Evolutionary conservation across 257 asterid genomes (phyloP).

Genomic region (Forsythia viridissima): DNA sequence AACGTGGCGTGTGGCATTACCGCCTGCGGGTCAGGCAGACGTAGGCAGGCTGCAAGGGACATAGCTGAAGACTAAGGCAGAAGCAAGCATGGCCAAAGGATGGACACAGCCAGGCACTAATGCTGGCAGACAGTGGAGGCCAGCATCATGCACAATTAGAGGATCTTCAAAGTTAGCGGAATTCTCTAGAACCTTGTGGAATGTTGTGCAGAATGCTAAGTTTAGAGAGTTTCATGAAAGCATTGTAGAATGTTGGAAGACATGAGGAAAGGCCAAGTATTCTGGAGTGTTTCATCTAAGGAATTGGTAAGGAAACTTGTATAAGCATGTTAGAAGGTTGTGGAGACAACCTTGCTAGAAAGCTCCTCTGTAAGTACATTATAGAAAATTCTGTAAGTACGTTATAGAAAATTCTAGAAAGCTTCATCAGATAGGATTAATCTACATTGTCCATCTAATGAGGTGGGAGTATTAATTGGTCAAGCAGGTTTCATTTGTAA

Average conservation of each 20-base stretch:
- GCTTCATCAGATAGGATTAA: background rate
- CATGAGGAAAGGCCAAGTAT: background rate
- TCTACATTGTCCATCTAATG: background rate
- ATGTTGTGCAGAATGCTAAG: background rate
- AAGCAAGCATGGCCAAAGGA: background rate
- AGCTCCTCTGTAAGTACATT: background rate
- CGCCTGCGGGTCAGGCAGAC: background rate
- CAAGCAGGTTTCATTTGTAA: background rate
- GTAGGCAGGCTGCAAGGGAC: background rate
- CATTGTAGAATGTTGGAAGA: background rate
- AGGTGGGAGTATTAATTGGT: background rate
- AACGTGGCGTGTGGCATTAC: background rate
- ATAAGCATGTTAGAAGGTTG: background rate
- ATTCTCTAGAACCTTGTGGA: background rate
- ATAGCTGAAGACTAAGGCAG: background rate
- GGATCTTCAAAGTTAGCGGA: background rate
- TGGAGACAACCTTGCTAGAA: background rate
- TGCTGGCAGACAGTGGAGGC: background rate
- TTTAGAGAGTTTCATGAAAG: background rate
- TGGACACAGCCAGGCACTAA: background rate
- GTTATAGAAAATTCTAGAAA: too few relatives aligned
- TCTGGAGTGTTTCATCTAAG: background rate
- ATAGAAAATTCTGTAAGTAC: background rate
- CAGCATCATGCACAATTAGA: background rate
- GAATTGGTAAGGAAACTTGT: background rate